Evolutionary conservation across 352 stramenopile species (phyloP), one percentile per base, ranked within the genome.

Genomic region (Stramenopiles sp.): DNA sequence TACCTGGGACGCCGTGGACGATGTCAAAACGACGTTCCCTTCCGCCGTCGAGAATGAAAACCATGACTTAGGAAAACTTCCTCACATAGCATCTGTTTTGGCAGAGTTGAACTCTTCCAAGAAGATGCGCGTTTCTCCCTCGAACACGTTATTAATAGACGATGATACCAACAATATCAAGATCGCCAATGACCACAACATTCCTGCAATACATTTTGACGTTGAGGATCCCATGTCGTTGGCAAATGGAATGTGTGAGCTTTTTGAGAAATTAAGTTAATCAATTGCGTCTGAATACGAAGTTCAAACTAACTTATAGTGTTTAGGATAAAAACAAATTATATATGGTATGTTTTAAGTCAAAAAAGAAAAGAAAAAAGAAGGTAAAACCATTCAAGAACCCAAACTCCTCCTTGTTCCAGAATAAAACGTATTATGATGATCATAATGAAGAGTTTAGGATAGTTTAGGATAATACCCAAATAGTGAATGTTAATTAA

Each of bases 121-220:
- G 31, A 82, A 88, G 74, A 81, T 74, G 0, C n/a, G n/a, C n/a
- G n/a, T n/a, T n/a, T n/a, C n/a, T n/a, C 86, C 82, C 36, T 48
- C 68, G 34, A 85, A 81, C 12, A 91, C 86, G 63, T 74, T 93
- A 1, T 80, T 93, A n/a, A 87, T 92, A 78, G 87, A 93, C 75
- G 87, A 93, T 75, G 86, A 93, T 78, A 76, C 77, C 0, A 83
- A 80, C 49, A 93, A 93, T 77, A 90, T 93, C 34, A 74, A 80
- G 35, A 69, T 82, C 32, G 83, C 83, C 12, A 63, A 63, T 18
- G 43, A 63, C 12, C 12, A 18, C 12, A 63, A 63, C 43, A 18
- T 63, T 18, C 43, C 43, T 18, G 12, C 12, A 12, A 63, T 63
- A 18, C 43, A 25, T 63, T 63, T 63, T 63, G 43, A 63, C 25